Percentiles rank a stretch among this genome's conserved stretches.
Evolutionary conservation across 768 basidiomycete genomes (phyloP).

Genomic region (Termitomyces sp.): DNA sequence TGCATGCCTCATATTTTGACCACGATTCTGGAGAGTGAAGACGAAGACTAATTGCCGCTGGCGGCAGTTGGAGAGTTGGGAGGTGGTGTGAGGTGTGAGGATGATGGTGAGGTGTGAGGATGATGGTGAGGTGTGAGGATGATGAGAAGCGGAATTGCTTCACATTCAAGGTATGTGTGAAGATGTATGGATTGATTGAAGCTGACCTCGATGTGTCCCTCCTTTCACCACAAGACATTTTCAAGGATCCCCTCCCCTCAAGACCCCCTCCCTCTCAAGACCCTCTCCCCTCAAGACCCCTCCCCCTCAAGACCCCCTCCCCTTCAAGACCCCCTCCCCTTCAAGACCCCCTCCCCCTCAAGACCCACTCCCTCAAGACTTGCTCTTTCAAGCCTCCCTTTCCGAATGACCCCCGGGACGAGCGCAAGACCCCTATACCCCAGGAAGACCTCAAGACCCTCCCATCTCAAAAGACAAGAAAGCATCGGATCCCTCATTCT

Average conservation of each 20-base stretch:
- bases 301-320: too few relatives aligned
- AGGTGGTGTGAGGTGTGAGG: background rate
- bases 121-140: background rate
- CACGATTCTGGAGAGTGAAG: background rate
- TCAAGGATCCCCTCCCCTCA: background rate
- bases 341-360: background rate
- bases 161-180: background rate
- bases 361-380: too few relatives aligned
- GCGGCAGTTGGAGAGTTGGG: background rate
- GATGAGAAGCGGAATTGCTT: background rate
- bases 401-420: background rate
- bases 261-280: too few relatives aligned
- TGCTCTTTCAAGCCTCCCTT: too few relatives aligned
- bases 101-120: background rate
- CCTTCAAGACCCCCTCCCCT: too few relatives aligned
- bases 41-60: slow-evolving; percentile 4
- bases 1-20: background rate
- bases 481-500: background rate
- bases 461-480: background rate
- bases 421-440: too few relatives aligned
- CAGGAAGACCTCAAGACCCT: background rate
- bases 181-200: background rate
- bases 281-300: too few relatives aligned
- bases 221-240: too few relatives aligned
- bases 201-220: background rate